Evolutionary conservation across 1,284 basidiomycete species (phyloP).

Genomic region (Rhodotorula sp.): DNA sequence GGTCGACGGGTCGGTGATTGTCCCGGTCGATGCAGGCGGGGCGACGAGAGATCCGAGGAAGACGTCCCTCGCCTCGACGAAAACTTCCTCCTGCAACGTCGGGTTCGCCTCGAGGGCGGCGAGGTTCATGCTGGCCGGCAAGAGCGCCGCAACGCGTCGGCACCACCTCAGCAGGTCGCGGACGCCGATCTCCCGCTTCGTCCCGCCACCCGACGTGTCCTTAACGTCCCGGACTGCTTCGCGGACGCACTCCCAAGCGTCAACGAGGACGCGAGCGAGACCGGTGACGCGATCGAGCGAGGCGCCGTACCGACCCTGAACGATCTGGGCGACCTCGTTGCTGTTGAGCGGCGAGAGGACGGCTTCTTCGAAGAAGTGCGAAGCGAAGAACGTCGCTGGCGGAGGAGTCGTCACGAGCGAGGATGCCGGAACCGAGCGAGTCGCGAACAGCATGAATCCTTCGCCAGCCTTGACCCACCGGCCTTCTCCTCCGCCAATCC

Average conservation of each 20-base stretch:
- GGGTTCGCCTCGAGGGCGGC: conserved; percentile 57
- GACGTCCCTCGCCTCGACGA: conserved; percentile 84
- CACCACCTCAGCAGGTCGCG: conserved; percentile 82
- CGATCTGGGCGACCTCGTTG: conserved; percentile 68
- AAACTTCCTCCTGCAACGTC: conserved; percentile 80
- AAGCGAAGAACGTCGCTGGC: conserved; percentile 65
- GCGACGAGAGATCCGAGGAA: conserved; percentile 72
- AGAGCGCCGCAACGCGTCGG: conserved; percentile 64
- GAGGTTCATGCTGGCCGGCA: conserved; percentile 53
- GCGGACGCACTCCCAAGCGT: conserved; percentile 62
- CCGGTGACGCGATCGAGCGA: conserved; percentile 54
- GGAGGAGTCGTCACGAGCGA: not conserved
- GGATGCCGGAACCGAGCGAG: conserved; percentile 42
- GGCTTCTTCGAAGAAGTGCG: conserved; percentile 77
- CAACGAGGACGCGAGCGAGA: conserved; percentile 58
- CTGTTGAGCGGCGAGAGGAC: conserved; percentile 61
- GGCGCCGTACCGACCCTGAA: conserved; percentile 63
- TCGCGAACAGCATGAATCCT: conserved; percentile 53
- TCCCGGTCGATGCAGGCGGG: conserved; percentile 42
- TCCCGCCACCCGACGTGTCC: conserved; percentile 46
- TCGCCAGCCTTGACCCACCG: conserved; percentile 48
- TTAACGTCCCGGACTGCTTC: conserved; percentile 30
- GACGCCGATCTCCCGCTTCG: conserved; percentile 62
- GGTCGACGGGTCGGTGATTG: not conserved
- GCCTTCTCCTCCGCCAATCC: conserved; percentile 52